Percentiles rank a stretch among this genome's conserved stretches.
These are phyloP conservation scores for Trypanosoma congolense DNA, from an alignment of 208 protist genomes.

Conservation along the genomic window DNA sequence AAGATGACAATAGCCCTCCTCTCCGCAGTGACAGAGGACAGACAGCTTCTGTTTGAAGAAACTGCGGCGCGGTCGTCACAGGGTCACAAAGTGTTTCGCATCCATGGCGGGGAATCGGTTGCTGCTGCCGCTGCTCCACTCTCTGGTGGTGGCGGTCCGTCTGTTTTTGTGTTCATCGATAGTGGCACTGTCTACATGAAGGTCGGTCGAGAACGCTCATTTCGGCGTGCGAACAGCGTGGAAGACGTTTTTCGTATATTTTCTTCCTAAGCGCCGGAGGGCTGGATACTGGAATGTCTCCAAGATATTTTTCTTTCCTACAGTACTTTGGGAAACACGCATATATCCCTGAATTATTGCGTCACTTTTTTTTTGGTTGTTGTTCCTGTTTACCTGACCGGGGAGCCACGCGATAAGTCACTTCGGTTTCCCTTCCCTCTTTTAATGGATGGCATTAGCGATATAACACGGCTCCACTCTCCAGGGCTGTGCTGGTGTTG, in stretches of 20 bases:
- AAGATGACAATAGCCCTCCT: constrained; percentile 66
- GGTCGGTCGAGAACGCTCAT: constrained; percentile 27
- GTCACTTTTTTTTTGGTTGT: neutral
- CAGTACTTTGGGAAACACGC: no score
- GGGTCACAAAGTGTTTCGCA: constrained; percentile 61
- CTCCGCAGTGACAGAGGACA: constrained; percentile 62
- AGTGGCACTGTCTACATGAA: constrained; percentile 64
- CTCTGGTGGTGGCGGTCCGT: constrained; percentile 3
- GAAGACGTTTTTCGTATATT: constrained; percentile 61
- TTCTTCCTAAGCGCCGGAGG: neutral
- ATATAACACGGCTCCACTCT: no score
- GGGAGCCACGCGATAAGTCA: no score
- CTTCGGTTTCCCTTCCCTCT: no score
- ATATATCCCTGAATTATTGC: neutral
- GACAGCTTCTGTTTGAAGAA: constrained; percentile 57
- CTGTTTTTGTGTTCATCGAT: constrained; percentile 69
- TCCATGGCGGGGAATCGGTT: constrained; percentile 32
- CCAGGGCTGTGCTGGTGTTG: no score
- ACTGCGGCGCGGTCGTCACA: constrained; percentile 49
- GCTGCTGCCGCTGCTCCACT: neutral
- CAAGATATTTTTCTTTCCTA: no score
- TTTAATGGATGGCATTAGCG: no score
- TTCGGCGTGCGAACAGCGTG: constrained; percentile 54
- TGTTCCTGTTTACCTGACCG: no score
- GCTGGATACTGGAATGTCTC: neutral